phyloP scores from a whole-genome alignment of 2,329 filamentous ascomycete species.

The Colletotrichum sp. region DNA sequence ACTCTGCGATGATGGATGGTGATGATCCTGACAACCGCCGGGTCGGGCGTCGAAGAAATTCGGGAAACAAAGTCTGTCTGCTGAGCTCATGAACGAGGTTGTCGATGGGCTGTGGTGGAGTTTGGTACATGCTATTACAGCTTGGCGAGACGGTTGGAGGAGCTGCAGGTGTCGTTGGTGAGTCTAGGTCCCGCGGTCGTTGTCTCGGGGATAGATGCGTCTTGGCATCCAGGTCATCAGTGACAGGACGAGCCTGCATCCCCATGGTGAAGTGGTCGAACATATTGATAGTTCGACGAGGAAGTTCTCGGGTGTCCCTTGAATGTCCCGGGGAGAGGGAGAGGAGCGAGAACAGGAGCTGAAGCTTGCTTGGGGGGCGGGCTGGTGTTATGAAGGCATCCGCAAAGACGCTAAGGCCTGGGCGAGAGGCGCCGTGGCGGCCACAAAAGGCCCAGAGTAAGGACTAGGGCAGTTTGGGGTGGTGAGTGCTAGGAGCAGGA shows the following conservation, averaged over 20 bases:
- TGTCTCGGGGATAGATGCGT: constrained; percentile 8
- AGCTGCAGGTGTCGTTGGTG: background rate
- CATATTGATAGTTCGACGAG: background rate
- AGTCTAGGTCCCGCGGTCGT: background rate
- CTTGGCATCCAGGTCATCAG: background rate
- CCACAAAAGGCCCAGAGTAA: constrained; percentile 12
- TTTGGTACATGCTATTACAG: background rate
- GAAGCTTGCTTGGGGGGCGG: background rate
- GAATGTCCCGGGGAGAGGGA: background rate
- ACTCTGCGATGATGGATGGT: background rate
- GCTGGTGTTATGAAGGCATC: constrained; percentile 20
- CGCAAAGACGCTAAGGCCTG: constrained; percentile 2
- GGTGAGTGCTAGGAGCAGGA: background rate
- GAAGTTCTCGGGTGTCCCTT: background rate
- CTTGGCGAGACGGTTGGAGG: background rate
- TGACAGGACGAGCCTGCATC: background rate
- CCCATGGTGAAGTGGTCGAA: constrained; percentile 14
- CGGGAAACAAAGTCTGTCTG: constrained; percentile 6
- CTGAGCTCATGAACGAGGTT: constrained; percentile 10
- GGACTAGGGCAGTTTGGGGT: background rate
- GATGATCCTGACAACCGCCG: background rate
- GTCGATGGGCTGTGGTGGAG: constrained; percentile 3
- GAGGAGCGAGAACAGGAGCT: background rate
- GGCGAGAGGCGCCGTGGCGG: constrained; percentile 3
- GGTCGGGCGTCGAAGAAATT: background rate